phyloP scores from a whole-genome alignment of 169 alveolate species.

The Cryptosporidium ryanae region DNA sequence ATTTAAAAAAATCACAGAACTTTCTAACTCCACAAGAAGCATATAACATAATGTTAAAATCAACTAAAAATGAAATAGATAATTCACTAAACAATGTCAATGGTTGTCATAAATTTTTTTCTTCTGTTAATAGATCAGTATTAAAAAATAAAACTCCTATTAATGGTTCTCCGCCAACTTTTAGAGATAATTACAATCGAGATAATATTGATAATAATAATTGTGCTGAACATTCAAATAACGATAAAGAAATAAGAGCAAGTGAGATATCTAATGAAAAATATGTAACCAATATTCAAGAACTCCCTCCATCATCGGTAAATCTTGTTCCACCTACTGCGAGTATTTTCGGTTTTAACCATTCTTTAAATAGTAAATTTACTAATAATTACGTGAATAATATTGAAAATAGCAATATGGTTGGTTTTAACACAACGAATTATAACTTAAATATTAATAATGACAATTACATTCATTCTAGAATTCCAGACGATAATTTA shows the following conservation, averaged over 20 bases:
- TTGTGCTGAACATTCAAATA: neutral
- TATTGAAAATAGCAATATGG: too few relatives aligned
- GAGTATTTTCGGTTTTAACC: conserved; percentile 1
- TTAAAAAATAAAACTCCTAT: neutral
- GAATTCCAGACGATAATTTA: too few relatives aligned
- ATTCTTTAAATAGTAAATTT: neutral
- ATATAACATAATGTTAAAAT: conserved; percentile 33
- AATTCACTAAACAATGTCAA: neutral
- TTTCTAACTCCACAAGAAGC: conserved; percentile 68
- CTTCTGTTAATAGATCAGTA: conserved; percentile 3
- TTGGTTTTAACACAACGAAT: too few relatives aligned
- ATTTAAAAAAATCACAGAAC: conserved; percentile 41
- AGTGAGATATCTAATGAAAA: neutral
- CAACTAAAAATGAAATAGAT: conserved; percentile 14
- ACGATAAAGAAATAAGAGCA: neutral
- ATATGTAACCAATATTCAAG: neutral
- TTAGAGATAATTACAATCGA: conserved; percentile 5
- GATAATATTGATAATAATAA: neutral
- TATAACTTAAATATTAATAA: too few relatives aligned
- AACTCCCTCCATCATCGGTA: conserved; percentile 36
- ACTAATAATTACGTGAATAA: neutral
- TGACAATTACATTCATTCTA: too few relatives aligned
- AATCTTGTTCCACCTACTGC: conserved; percentile 56
- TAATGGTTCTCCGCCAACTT: conserved; percentile 40
- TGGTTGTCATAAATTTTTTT: neutral